Base-by-base conservation (phyloP, 495 filamentous ascomycete species). In the Entonaema liquescens region DNA sequence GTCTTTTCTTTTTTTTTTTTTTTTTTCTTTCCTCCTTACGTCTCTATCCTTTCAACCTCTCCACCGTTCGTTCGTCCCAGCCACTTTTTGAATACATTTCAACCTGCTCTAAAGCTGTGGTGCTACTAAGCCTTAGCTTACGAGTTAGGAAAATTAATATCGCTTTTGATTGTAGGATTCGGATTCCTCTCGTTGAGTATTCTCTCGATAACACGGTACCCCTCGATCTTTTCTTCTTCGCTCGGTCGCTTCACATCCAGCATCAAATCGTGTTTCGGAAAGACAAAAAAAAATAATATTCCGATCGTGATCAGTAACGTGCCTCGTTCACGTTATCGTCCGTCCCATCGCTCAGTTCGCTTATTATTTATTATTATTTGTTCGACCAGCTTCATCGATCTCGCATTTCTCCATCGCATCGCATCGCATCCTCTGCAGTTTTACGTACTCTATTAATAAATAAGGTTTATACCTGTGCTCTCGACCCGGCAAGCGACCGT, bases 371-470 rank as follows among this genome's bases (percentile, higher is more conserved):
- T 59, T 53, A 66, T 47, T 47, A n/a, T 47, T 19, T 23, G 38
- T 38, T 59, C 44, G 59, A 67, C 17, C 58, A 9, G 49, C 35
- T 63, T 63, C 52, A 60, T 68, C 67, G 57, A 63, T 72, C 60
- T n/a, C 55, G 61, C 64, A 66, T 65, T 58, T 70, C 61, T 65
- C 65, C 63, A 61, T 70, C 60, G 29, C 64, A 64, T 70, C 60
- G 29, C 64, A 64, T 65, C 65, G 61, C 58, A 49, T 52, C 12
- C 36, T 56, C 62, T 68, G 65, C 65, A 58, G 49, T 65, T 73
- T 68, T 73, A 73, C 70, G 65, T 65, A 68, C 61, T 73, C 63
- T 68, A 73, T 73, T 73, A 73, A 73, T 73, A 68, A 72, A 47
- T 65, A 68, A 65, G 65, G 60, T 73, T 68, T 44, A 56, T 65